Conservation (phyloP, 208 protist genomes). For the Acanthamoeba divionensis region DNA sequence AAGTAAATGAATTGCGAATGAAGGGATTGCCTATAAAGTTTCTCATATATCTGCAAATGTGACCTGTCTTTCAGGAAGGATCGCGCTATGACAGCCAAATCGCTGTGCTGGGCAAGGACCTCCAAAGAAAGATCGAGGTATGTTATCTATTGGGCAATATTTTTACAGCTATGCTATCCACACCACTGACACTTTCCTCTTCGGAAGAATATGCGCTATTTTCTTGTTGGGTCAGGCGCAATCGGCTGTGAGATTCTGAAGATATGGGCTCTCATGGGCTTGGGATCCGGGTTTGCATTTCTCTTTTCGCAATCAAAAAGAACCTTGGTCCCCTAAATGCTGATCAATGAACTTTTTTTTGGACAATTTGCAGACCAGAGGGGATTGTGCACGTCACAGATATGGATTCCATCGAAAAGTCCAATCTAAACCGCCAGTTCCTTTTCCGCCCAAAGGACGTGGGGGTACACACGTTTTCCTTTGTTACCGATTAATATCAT, state of each 20-base stretch:
- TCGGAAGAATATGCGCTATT: constrained; percentile 16
- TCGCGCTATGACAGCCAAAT: constrained; percentile 69
- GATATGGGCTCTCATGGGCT: constrained; percentile 78
- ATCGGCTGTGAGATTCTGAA: constrained; percentile 79
- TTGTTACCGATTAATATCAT: neutral
- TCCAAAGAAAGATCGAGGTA: constrained; percentile 75
- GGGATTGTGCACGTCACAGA: constrained; percentile 74
- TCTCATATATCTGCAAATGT: too few species aligned
- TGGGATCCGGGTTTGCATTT: neutral
- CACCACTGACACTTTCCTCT: neutral
- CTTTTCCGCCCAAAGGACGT: constrained; percentile 65
- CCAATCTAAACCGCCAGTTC: constrained; percentile 81
- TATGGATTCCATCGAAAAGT: constrained; percentile 76
- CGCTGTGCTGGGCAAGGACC: constrained; percentile 63
- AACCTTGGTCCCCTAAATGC: too few species aligned
- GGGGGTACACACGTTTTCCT: neutral
- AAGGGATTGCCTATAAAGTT: too few species aligned
- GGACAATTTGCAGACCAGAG: neutral
- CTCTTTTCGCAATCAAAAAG: neutral
- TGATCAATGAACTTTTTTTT: too few species aligned
- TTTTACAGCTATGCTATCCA: neutral
- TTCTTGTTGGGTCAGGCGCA: constrained; percentile 65
- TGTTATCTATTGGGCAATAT: neutral
- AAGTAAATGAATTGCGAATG: too few species aligned
- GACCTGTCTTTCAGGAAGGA: neutral